phyloP scores from a whole-genome alignment of 495 filamentous ascomycete genomes.

The Penicillium alfredii region DNA sequence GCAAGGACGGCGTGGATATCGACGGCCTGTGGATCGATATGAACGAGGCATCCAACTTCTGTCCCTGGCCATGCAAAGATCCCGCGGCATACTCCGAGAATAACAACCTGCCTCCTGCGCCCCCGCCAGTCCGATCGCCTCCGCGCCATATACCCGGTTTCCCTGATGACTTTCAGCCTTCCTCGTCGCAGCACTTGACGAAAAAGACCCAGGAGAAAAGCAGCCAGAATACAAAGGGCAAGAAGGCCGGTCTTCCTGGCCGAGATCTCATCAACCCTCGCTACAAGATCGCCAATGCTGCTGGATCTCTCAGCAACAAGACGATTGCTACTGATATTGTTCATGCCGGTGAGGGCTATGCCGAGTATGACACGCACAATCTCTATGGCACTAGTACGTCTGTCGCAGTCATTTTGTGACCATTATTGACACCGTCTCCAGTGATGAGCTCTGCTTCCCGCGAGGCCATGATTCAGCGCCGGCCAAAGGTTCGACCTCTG shows the following conservation, averaged over 20 bases:
- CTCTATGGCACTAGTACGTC: constrained; percentile 66
- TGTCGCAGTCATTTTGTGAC: no score
- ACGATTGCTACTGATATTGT: constrained; percentile 71
- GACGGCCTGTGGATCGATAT: constrained; percentile 87
- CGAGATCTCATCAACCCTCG: constrained; percentile 65
- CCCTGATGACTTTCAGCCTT: constrained; percentile 63
- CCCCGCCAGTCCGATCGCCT: constrained; percentile 54
- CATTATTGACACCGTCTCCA: no score
- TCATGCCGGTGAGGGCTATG: constrained; percentile 59
- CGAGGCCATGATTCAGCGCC: constrained; percentile 62
- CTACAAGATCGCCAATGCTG: constrained; percentile 70
- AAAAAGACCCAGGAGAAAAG: constrained; percentile 10
- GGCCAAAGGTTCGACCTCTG: constrained; percentile 61
- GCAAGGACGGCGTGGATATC: constrained; percentile 64
- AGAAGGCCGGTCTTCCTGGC: constrained; percentile 50
- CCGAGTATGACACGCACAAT: constrained; percentile 80
- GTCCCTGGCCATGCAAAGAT: constrained; percentile 65
- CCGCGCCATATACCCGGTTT: constrained; percentile 66
- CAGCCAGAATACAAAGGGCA: constrained; percentile 11
- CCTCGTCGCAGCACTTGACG: constrained; percentile 7
- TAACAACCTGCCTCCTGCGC: constrained; percentile 57
- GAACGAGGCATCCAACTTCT: constrained; percentile 73
- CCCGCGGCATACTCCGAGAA: constrained; percentile 47
- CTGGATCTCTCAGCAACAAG: constrained; percentile 61
- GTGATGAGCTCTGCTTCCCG: constrained; percentile 71